Evolutionary conservation across 2,329 filamentous ascomycete species (phyloP), one percentile per base, ranked within the genome.

Genomic region (Scortechinia acanthostroma): DNA sequence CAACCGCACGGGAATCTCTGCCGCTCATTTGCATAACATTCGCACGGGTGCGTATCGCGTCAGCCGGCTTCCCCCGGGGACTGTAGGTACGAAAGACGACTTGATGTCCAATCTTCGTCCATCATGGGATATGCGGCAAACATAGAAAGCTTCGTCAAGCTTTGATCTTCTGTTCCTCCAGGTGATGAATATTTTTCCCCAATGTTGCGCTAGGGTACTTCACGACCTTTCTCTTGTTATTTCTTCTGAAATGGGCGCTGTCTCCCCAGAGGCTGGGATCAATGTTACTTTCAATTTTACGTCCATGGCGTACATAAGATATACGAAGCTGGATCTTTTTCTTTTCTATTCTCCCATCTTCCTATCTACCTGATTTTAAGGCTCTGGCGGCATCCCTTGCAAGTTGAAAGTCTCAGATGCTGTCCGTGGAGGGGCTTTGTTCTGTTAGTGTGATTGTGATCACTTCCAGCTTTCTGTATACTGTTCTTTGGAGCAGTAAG

Each of bases 1-100:
- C 62, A 80, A 80, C 57, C 70, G 76, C 45, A 81, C 75, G 15
- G 82, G 77, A 42, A 73, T 86, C 49, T 85, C 80, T 4, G 66
- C 71, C 14, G 60, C 69, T 46, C 72, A 84, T 56, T 55, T 70
- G 44, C 63, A 80, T 50, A 76, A 79, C 57, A 77, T 88, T 51
- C 77, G 83, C 50, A 74, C 69, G 43, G 84, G 84, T 50, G 83
- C 83, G 42, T 85, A 87, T 59, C 79, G 83, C 45, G 74, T 88
- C 52, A 85, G 80, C 53, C 73, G 79, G 42, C 71, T 88, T 47
- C 83, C 82, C 2, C 70, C 74, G 50, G 79, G 80, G 43, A 70
- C 79, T 46, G 83, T 86, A 33, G 79, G 77, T 42, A 83, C 80
- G 21, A 76, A 66, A 56, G 76, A 84, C 48, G 79, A 86, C 53